Evolutionary conservation across 257 asterid species (phyloP), one percentile per base, ranked within the genome.

Genomic region (Nicotiana undulata): DNA sequence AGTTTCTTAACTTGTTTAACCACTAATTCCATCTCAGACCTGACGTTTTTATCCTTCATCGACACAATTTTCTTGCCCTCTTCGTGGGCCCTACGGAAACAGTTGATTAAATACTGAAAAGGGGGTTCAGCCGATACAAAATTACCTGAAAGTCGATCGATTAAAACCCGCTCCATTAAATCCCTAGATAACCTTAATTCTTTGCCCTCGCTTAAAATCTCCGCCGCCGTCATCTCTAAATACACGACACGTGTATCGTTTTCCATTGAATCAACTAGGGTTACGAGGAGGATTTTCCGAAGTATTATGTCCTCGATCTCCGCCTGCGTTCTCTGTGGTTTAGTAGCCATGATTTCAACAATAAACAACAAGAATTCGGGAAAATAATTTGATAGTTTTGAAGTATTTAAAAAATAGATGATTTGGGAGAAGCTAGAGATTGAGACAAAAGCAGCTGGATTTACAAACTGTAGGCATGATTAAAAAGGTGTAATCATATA

Each of bases 221-320:
- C 98, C 1, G 97, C 98, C 3, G 99, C 99, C 5, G 98, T 81
- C 89, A 87, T 84, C 84, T 94, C 97, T 49, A 94, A 85, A 67
- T 90, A 94, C 44, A 87, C 98, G 40, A 89, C 72, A 51, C 94
- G 88, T 3, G 91, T 85, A 85, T 96, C 99, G 77, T 24, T 89
- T 61, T 90, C 92, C 96, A 90, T 90, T 34, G 95, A 90, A 89
- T 94, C 98, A 70, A 87, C 68, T 58, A 93, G 88, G 18, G 95
- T 84, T 2, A 96, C 92, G 3, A 92, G 88, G 77, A 94, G 90
- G 26, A 96, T 89, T 82, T 93, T 95, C 74, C 97, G 91, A 80
- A 95, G 92, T 79, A 96, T 90, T 56, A 92, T 88, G 65, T 96
- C 98, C 91, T 94, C 98, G 89, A 96, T 90, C 88, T 94, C 98